Conservation (phyloP, 2,329 filamentous ascomycete genomes). For the Myriosclerotinia curreyana region DNA sequence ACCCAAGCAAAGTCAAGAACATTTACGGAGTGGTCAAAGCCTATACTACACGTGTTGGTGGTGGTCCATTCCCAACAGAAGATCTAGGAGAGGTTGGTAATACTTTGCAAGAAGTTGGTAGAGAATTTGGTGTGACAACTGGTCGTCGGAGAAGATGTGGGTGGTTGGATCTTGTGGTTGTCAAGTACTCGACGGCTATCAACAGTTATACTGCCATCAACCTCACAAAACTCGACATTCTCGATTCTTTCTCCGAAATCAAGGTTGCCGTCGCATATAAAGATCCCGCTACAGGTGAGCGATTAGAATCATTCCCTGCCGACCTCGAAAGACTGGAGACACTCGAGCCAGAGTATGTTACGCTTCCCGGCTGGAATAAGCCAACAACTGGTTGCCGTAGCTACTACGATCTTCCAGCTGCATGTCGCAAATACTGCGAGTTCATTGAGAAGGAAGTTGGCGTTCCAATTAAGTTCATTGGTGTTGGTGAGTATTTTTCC, state of each 20-base stretch:
- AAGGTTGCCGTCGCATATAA: constrained; percentile 73
- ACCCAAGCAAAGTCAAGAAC: constrained; percentile 58
- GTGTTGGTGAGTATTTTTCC: constrained; percentile 53
- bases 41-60: constrained; percentile 49
- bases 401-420: constrained; percentile 8
- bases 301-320: constrained; percentile 62
- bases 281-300: constrained; percentile 45
- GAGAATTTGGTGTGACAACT: constrained; percentile 46
- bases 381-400: constrained; percentile 58
- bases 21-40: constrained; percentile 63
- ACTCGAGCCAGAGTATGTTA: constrained; percentile 46
- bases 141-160: constrained; percentile 61
- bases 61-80: constrained; percentile 67
- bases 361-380: constrained; percentile 66
- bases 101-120: constrained; percentile 49
- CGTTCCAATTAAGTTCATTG: constrained; percentile 62
- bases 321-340: constrained; percentile 56
- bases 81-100: constrained; percentile 46
- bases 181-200: constrained; percentile 51
- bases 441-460: constrained; percentile 55
- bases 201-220: constrained; percentile 48
- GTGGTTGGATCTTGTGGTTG: constrained; percentile 54
- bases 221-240: constrained; percentile 63
- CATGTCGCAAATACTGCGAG: constrained; percentile 23
- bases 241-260: constrained; percentile 71